Evolutionary conservation across 2,329 filamentous ascomycete species (phyloP), one percentile per base, ranked within the genome.

Genomic region (Lecanicillium sp.): DNA sequence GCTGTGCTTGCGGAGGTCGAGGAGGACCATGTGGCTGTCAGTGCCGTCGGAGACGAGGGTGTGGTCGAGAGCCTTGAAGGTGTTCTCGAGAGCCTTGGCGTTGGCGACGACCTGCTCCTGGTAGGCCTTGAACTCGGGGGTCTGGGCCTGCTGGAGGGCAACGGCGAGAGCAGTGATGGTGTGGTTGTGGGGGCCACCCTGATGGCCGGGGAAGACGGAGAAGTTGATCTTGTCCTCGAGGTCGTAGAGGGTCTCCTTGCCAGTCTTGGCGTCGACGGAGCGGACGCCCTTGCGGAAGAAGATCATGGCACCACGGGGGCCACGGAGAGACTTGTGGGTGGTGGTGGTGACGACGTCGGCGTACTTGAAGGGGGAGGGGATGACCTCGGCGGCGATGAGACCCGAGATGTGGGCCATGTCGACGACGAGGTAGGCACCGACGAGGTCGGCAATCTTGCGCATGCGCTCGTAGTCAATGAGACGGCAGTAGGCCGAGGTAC

Each of bases 351-450:
- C 92, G 42, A 98, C 84, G 60, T 98, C 92, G 50, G 92, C 90
- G 64, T 94, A 72, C 47, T 79, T 73, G 71, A 98, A 98, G 32
- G 92, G 92, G 35, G 87, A 89, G 46, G 89, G 87, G 59, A 97
- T 92, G 52, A 96, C 92, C 53, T 82, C 85, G 44, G 88, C 87
- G 36, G 92, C 88, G 48, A 98, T 85, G 35, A 98, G 79, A 57
- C 92, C 92, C 35, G 90, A 97, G 62, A 98, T 97, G 68, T 98
- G 92, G 41, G 92, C 92, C 87, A 98, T 98, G 57, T 98, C 92
- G 48, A 92, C 87, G 47, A 98, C 77, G 37, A 98, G 79, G 69
- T 97, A 98, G 48, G 90, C 89, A 56, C 88, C 88, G 42, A 95
- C 85, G 31, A 81, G 84, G 66, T 97, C 89, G 46, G 89, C 87